Percentiles rank a stretch among this genome's conserved stretches.
Evolutionary conservation across 1,139 yeast genomes (phyloP).

Genomic region (Candida frijolesensis): DNA sequence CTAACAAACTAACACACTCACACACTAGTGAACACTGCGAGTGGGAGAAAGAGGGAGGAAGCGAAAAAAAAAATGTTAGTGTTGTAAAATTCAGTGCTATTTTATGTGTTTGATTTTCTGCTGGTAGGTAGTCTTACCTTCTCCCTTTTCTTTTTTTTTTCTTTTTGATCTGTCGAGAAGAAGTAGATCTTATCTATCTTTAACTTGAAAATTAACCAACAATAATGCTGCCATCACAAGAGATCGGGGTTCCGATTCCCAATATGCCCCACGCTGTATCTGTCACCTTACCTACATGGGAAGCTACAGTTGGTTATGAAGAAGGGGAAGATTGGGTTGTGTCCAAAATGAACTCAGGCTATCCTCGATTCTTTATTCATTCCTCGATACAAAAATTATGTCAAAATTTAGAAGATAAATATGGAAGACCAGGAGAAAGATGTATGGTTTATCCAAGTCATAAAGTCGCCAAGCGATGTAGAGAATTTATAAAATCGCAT

Average conservation of each 20-base stretch:
- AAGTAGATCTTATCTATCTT: too few relatives aligned
- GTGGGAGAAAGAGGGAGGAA: too few relatives aligned
- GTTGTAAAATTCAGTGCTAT: too few relatives aligned
- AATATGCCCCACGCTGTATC: constrained; percentile 92
- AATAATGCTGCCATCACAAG: constrained; percentile 35
- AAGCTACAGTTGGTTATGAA: constrained; percentile 87
- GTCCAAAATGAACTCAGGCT: constrained; percentile 80
- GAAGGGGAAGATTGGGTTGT: constrained; percentile 87
- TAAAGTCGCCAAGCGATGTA: constrained; percentile 78
- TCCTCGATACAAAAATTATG: constrained; percentile 65
- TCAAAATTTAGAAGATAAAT: constrained; percentile 51
- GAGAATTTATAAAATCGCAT: constrained; percentile 63
- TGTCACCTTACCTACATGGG: constrained; percentile 94
- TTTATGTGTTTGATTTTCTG: too few relatives aligned
- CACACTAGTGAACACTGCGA: too few relatives aligned
- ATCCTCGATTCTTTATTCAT: constrained; percentile 87
- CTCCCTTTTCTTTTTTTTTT: too few relatives aligned
- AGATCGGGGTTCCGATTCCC: constrained; percentile 84
- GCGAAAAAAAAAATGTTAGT: too few relatives aligned
- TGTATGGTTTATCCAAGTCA: constrained; percentile 79
- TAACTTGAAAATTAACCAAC: not conserved
- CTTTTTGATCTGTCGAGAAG: too few relatives aligned
- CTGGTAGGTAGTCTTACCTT: too few relatives aligned
- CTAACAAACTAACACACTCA: too few relatives aligned
- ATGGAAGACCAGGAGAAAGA: constrained; percentile 75